Base-by-base conservation (phyloP, 2,329 filamentous ascomycete genomes). In the Cryphonectria parasitica region DNA sequence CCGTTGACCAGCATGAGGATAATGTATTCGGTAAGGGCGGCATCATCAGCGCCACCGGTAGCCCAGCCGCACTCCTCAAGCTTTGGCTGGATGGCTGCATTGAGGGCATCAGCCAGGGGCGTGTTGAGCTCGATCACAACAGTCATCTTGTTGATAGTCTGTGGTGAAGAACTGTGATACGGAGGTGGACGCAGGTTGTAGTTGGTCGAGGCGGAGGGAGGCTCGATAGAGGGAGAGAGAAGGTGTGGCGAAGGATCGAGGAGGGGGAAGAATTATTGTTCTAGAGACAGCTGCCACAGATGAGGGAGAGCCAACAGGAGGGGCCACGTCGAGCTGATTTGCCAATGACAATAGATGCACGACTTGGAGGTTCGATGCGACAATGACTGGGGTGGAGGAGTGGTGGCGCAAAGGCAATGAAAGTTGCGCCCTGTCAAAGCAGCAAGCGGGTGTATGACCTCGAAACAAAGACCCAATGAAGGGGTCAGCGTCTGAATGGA, bases 1-100 rank as follows among this genome's bases (percentile, higher is more conserved):
- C 95, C 94, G 82, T 98, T 98, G 73, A 93, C 93, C 43, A 99
- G 88, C 95, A 98, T 98, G 74, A 98, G 89, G 71, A 98, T 92
- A 75, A 99, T 96, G 83, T 98, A 99, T 83, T 99, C 96, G 71
- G 94, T 91, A 71, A 99, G 88, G 52, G 94, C 93, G 34, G 91
- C 91, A 80, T 95, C 94, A 76, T 93, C 92, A 69, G 83, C 83
- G 73, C 91, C 92, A 75, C 91, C 91, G 41, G 92, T 90, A 73
- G 90, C 94, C 95, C 96, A 98, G 77, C 95, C 95, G 75, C 95
- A 91, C 82, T 99, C 95, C 71, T 94, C 89, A 70, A 99, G 86
- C 84, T 98, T 98, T 43, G 93, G 92, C 82, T 96, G 93, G 74
- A 98, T 94, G 58, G 91, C 91, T 76, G 86, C 85, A 79, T 92